Percentiles rank a stretch among this genome's conserved stretches.
Evolutionary conservation across 2,329 filamentous ascomycete genomes (phyloP).

Genomic region (Didymella segeticola): DNA sequence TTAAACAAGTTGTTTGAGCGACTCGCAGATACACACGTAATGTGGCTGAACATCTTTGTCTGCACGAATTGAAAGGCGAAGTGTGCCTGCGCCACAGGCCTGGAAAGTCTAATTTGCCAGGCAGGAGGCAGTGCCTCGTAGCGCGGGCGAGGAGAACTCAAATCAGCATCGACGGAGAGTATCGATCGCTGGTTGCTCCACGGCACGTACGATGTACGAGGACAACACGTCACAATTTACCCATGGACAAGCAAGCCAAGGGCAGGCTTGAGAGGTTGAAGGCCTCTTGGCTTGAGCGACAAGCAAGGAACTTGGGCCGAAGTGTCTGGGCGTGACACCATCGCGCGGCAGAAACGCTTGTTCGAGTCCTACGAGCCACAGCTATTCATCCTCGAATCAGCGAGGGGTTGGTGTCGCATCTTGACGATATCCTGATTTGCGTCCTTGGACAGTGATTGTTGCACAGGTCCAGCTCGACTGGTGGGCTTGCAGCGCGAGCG

Average conservation of each 20-base stretch:
- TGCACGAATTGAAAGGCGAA: conserved; percentile 15
- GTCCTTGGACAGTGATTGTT: background rate
- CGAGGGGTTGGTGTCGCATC: background rate
- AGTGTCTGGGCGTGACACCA: conserved; percentile 23
- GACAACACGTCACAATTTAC: conserved; percentile 29
- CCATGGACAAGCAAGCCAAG: conserved; percentile 26
- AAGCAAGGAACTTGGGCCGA: conserved; percentile 12
- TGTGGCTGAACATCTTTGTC: conserved; percentile 9
- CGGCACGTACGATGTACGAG: conserved; percentile 16
- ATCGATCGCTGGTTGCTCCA: background rate
- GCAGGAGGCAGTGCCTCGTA: conserved; percentile 11
- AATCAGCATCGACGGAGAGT: conserved; percentile 9
- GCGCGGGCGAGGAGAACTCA: conserved; percentile 9
- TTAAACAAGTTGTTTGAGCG: conserved; percentile 17
- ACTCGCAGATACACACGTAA: conserved; percentile 4
- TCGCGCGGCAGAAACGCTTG: conserved; percentile 27
- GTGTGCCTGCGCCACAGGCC: conserved; percentile 6
- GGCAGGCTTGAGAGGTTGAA: conserved; percentile 26
- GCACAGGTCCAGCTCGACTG: background rate
- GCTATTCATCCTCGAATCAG: conserved; percentile 14
- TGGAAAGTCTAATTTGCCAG: conserved; percentile 1
- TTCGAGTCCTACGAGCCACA: conserved; percentile 8
- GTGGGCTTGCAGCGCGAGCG: background rate
- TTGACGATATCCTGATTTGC: background rate
- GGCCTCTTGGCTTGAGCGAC: conserved; percentile 8